Evolutionary conservation across 176 grass and related monocot species (phyloP).

Genomic region (Zea mays): Zm-B73-REFERENCE-NAM-5.0 NC_050101.1:161910001-161910500

Average conservation of each 20-base stretch:
- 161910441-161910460: constrained; percentile 36
- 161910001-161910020: too few species aligned
- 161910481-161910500: not conserved
- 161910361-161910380: constrained; percentile 58
- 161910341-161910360: constrained; percentile 39
- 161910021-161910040: too few species aligned
- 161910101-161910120: too few species aligned
- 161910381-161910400: constrained; percentile 51
- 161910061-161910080: too few species aligned
- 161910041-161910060: too few species aligned
- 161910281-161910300: constrained; percentile 32
- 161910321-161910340: constrained; percentile 38
- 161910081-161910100: too few species aligned
- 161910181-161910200: too few species aligned
- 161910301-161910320: constrained; percentile 35
- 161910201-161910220: too few species aligned
- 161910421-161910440: constrained; percentile 33
- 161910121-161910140: too few species aligned
- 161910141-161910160: too few species aligned
- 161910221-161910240: not conserved
- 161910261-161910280: constrained; percentile 42
- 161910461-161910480: constrained; percentile 46
- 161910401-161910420: constrained; percentile 7
- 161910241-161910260: constrained; percentile 40
- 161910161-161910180: too few species aligned